Conservation (phyloP, 768 basidiomycete genomes). For the Leccinum rimulosum region DNA sequence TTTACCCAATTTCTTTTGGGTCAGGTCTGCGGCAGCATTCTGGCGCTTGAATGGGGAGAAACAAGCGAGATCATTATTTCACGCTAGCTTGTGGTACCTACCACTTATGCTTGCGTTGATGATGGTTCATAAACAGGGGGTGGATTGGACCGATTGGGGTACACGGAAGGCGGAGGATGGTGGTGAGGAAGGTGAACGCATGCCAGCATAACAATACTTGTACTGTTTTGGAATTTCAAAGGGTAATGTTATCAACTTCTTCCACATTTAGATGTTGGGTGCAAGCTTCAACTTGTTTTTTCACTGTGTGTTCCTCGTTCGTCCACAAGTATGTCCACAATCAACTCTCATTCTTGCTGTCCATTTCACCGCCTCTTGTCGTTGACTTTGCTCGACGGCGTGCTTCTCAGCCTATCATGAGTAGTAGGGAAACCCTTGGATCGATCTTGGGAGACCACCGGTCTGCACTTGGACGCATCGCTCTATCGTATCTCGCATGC, state of each 20-base stretch:
- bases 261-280: background rate
- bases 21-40: slow-evolving; percentile 69
- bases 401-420: slow-evolving; percentile 23
- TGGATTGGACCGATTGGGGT: slow-evolving; percentile 69
- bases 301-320: slow-evolving; percentile 84
- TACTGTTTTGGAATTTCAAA: background rate
- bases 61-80: slow-evolving; percentile 74
- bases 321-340: slow-evolving; percentile 75
- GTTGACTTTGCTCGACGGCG: background rate
- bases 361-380: too few relatives aligned
- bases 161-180: background rate
- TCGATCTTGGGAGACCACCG: slow-evolving; percentile 19
- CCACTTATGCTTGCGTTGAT: slow-evolving; percentile 87
- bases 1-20: slow-evolving; percentile 70
- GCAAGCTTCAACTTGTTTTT: slow-evolving; percentile 47
- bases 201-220: background rate
- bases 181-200: background rate
- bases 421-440: slow-evolving; percentile 47
- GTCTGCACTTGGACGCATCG: background rate
- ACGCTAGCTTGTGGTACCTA: slow-evolving; percentile 84
- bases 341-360: slow-evolving; percentile 56
- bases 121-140: slow-evolving; percentile 91
- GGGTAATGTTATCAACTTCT: background rate
- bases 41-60: slow-evolving; percentile 72
- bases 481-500: background rate